Percentiles rank a stretch among this genome's conserved stretches.
Evolutionary conservation across 306 rosid species (phyloP).

Genomic region (Mimosa pudica): DNA sequence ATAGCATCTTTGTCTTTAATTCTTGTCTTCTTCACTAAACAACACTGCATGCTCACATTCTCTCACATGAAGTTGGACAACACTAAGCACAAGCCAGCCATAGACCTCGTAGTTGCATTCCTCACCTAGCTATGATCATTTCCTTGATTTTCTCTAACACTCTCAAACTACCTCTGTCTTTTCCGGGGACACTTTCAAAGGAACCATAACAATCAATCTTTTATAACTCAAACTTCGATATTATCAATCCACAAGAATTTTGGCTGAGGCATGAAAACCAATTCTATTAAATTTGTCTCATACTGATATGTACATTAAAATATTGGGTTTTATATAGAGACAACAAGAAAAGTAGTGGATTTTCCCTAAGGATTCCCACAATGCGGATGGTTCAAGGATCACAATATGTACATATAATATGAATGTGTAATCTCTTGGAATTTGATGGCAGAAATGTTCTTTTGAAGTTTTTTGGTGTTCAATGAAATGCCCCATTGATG

Average conservation of each 20-base stretch:
- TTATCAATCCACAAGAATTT: slow-evolving; percentile 18
- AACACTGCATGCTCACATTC: background rate
- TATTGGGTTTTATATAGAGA: background rate
- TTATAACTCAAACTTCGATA: slow-evolving; percentile 15
- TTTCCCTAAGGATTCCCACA: slow-evolving; percentile 31
- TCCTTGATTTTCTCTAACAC: slow-evolving; percentile 30
- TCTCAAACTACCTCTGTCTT: slow-evolving; percentile 17
- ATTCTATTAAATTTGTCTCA: background rate
- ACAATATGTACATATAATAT: background rate
- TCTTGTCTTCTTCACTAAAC: background rate
- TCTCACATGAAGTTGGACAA: slow-evolving; percentile 9
- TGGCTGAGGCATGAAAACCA: slow-evolving; percentile 16
- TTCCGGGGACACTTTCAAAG: slow-evolving; percentile 12
- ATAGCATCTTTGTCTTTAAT: background rate
- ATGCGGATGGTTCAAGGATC: slow-evolving; percentile 24
- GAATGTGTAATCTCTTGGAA: background rate
- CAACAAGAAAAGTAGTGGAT: background rate
- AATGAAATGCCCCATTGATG: slow-evolving; percentile 8
- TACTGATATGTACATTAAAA: background rate
- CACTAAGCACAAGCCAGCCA: background rate
- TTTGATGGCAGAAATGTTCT: background rate
- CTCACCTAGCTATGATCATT: slow-evolving; percentile 20
- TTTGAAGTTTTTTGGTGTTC: slow-evolving; percentile 4
- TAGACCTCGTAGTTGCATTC: slow-evolving; percentile 28
- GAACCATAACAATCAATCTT: background rate